These are phyloP conservation scores for Dillenia turbinata DNA, from an alignment of 164 flowering plant species.

Conservation along the genomic window DNA sequence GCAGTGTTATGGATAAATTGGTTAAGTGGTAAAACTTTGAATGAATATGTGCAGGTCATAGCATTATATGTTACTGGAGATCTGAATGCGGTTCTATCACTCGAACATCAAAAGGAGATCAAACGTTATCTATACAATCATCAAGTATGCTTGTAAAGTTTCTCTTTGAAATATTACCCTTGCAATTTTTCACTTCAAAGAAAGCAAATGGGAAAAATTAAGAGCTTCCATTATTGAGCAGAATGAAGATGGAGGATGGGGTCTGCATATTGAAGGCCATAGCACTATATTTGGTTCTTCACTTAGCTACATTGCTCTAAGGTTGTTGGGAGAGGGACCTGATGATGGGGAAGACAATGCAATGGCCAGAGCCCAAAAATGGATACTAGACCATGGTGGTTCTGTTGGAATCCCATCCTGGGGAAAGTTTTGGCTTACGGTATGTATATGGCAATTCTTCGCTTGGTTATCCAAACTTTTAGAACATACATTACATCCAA, in stretches of 20 bases:
- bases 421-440: constrained; percentile 63
- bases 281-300: constrained; percentile 72
- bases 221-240: constrained; percentile 11
- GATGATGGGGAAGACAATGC: constrained; percentile 35
- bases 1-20: too few relatives aligned
- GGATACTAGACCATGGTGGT: constrained; percentile 56
- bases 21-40: neutral
- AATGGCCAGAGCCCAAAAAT: constrained; percentile 30
- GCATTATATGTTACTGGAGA: constrained; percentile 41
- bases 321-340: constrained; percentile 57
- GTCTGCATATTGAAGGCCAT: constrained; percentile 68
- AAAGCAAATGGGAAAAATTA: too few relatives aligned
- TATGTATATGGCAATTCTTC: constrained; percentile 5
- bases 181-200: neutral
- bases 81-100: constrained; percentile 34
- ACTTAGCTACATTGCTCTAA: constrained; percentile 45
- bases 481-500: neutral
- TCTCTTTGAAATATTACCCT: constrained; percentile 3
- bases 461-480: neutral
- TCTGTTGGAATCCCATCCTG: constrained; percentile 38
- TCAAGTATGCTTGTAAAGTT: constrained; percentile 32
- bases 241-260: constrained; percentile 92
- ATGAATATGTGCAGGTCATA: constrained; percentile 41
- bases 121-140: constrained; percentile 63
- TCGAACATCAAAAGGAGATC: constrained; percentile 53